Conservation (phyloP, 441 rosid genomes). For the Jatropha podagrica region DNA sequence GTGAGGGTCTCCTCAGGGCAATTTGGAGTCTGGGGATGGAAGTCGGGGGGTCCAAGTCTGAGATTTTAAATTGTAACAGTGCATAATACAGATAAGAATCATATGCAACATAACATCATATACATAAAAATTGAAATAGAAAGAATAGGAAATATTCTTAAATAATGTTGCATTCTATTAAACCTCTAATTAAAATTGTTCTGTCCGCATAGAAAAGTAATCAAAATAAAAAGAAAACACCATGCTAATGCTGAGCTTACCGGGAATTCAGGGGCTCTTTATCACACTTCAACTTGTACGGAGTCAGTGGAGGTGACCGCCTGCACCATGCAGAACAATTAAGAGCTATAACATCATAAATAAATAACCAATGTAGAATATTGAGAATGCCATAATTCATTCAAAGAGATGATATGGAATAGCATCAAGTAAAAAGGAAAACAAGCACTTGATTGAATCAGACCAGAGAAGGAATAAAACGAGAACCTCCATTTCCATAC, state of each 20-base stretch:
- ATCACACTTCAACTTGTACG: conserved; percentile 96
- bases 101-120: background rate
- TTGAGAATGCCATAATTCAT: background rate
- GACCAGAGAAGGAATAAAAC: background rate
- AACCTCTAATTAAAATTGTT: conserved; percentile 13
- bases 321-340: conserved; percentile 42
- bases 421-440: background rate
- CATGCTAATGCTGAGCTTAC: conserved; percentile 39
- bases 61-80: conserved; percentile 19
- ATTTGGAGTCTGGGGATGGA: conserved; percentile 77
- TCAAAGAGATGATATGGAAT: background rate
- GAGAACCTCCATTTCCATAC: background rate
- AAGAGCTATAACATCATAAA: conserved; percentile 15
- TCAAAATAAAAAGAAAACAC: background rate
- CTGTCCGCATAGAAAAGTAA: conserved; percentile 4
- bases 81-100: conserved; percentile 22
- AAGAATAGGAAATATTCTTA: conserved; percentile 7
- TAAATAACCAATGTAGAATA: conserved; percentile 6
- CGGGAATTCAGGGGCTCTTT: conserved; percentile 82
- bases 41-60: conserved; percentile 98
- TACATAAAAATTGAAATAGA: background rate
- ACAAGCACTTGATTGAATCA: background rate
- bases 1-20: conserved; percentile 96
- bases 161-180: background rate
- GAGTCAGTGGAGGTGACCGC: conserved; percentile 63